These are phyloP conservation scores for Eucalyptus sp. DNA, from an alignment of 345 rosid species.

Conservation along the genomic window DNA sequence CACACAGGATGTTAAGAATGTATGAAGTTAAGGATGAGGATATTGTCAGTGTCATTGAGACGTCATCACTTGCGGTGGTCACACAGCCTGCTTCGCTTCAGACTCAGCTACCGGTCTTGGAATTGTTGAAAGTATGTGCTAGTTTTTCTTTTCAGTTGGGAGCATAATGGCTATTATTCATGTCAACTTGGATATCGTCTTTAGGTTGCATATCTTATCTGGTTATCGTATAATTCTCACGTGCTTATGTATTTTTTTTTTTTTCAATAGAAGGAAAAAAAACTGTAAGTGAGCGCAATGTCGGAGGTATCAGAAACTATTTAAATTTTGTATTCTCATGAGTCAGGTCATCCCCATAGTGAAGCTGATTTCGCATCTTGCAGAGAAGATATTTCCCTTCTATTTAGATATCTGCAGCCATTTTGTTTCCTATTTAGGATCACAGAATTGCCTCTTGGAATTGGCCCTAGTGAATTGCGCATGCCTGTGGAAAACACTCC, in stretches of 20 bases:
- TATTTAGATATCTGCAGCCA: not conserved
- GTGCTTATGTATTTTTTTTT: not conserved
- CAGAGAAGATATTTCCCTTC: not conserved
- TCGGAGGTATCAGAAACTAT: not conserved
- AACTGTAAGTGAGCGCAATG: not conserved
- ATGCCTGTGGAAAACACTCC: not conserved
- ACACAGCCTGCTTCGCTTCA: constrained; percentile 47
- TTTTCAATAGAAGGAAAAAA: not conserved
- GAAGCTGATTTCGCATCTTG: not conserved
- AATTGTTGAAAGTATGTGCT: constrained; percentile 68
- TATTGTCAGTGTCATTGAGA: constrained; percentile 47
- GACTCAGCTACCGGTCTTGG: constrained; percentile 77
- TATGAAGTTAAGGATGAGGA: constrained; percentile 81
- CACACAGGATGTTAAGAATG: constrained; percentile 72
- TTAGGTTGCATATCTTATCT: not conserved
- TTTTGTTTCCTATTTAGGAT: not conserved
- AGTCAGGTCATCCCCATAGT: not conserved
- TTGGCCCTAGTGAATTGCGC: not conserved
- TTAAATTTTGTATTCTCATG: not conserved
- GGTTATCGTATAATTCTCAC: not conserved
- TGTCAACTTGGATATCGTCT: not conserved
- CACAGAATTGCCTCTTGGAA: not conserved
- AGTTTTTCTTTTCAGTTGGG: not conserved
- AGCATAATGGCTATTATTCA: not conserved
- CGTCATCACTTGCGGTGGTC: constrained; percentile 26